Conservation (phyloP, 768 basidiomycete species). For the Boletus vermiculosoides region DNA sequence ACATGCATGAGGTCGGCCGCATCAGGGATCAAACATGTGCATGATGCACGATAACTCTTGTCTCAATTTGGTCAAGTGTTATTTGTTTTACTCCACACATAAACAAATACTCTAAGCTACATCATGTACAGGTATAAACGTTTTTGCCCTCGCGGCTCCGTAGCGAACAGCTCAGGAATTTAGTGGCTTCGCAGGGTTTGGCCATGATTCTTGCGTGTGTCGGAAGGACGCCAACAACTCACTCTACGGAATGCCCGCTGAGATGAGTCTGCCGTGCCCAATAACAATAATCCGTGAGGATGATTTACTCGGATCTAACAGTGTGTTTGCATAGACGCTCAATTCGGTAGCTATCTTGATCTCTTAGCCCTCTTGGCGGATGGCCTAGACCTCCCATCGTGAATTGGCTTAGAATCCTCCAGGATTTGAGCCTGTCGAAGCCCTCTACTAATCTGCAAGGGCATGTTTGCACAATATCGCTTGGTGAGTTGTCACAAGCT, state of each 20-base stretch:
- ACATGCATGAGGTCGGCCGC: too few species aligned
- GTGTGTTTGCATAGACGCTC: not conserved
- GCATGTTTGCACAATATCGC: not conserved
- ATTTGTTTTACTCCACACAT: not conserved
- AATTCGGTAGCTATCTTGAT: not conserved
- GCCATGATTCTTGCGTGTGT: not conserved
- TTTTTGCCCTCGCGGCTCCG: not conserved
- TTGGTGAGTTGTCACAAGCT: not conserved
- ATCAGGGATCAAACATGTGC: not conserved
- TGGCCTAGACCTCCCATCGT: not conserved
- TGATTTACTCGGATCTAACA: not conserved
- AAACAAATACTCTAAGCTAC: not conserved
- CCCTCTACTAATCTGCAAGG: too few species aligned
- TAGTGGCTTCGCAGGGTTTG: not conserved
- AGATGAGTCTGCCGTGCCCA: not conserved
- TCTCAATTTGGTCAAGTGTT: not conserved
- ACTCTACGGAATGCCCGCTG: not conserved
- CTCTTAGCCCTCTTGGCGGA: not conserved
- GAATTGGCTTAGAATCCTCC: not conserved
- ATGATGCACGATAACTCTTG: too few species aligned
- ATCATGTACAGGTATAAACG: too few species aligned
- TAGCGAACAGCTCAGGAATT: not conserved
- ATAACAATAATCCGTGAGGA: not conserved
- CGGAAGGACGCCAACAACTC: not conserved
- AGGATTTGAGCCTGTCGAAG: not conserved